These are phyloP conservation scores for Quercus cerris DNA, from an alignment of 306 rosid species.

Conservation along the genomic window DNA sequence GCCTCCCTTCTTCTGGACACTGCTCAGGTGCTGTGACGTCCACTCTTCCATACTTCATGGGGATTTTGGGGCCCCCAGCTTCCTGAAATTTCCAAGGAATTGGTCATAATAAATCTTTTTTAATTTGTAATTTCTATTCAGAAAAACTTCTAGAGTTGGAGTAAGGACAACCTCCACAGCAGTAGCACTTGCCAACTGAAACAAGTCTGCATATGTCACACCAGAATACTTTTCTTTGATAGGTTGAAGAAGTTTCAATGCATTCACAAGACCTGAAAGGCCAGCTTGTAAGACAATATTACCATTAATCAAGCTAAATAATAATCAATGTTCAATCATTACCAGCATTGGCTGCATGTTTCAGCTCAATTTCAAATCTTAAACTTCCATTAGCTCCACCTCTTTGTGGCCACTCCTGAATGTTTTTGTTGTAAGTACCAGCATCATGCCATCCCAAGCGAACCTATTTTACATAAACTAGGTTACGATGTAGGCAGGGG, in stretches of 20 bases:
- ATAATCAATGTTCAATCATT: constrained; percentile 17
- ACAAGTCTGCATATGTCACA: constrained; percentile 94
- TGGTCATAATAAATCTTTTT: constrained; percentile 10
- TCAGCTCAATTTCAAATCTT: constrained; percentile 83
- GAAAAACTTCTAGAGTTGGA: constrained; percentile 12
- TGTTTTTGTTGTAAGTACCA: constrained; percentile 88
- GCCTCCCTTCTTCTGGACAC: constrained; percentile 98
- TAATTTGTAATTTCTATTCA: background rate
- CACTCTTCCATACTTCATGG: constrained; percentile 95
- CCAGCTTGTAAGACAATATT: constrained; percentile 24
- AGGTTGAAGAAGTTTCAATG: constrained; percentile 92
- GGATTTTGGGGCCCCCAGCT: constrained; percentile 95
- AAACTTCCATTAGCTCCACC: constrained; percentile 97
- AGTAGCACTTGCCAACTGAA: constrained; percentile 93
- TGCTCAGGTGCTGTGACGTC: constrained; percentile 68
- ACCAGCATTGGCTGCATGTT: constrained; percentile 98
- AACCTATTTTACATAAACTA: constrained; percentile 45
- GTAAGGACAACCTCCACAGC: constrained; percentile 74
- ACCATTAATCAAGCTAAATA: constrained; percentile 6
- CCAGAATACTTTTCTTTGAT: constrained; percentile 85
- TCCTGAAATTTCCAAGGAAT: constrained; percentile 51
- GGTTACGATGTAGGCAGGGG: background rate
- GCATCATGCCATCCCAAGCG: constrained; percentile 99
- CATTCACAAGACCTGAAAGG: constrained; percentile 79
- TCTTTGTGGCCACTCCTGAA: constrained; percentile 90